Base-by-base conservation (phyloP, 225 moss, liverwort and hornwort genomes). In the Thuidium tamariscinum region DNA sequence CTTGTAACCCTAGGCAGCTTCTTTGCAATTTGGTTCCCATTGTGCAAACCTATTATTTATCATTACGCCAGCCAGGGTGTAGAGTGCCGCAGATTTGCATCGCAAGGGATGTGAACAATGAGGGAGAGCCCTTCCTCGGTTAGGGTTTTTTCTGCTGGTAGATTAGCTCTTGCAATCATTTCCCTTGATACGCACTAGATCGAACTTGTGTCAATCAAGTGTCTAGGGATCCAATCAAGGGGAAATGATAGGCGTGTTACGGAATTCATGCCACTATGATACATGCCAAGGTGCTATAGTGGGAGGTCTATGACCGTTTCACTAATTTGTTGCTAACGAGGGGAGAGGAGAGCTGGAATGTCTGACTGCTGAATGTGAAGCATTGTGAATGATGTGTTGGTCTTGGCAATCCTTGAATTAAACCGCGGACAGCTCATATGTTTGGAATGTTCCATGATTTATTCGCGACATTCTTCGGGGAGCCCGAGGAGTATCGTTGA, bases 101-200 rank as follows among this genome's bases (percentile, higher is more conserved):
- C 25, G 16, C 70, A 54, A 52, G 66, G 49, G 64, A 55, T 81
- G 65, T 72, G 41, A 48, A 41, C 44, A 71, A 60, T 66, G 55
- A 59, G 54, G 60, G 77, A 75, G 30, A 48, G 66, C 85, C 74
- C 16, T 48, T 75, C 83, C 74, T 82, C 46, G 61, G 67, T 92
- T 90, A 90, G 89, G 90, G 85, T 92, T 90, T 90, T 76, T 64
- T 84, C 41, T 34, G 57, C 65, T 86, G 74, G 73, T 72, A 74
- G 84, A 82, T 90, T 77, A 78, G 84, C 82, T 83, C 74, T 17
- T 89, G 68, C 85, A 72, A 73, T 74, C 36, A 74, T 68, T 23
- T 44, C 46, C 52, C 42, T 85, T 64, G 77, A 62, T 23, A 63
- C 44, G 55, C 63, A 46, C 19, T 62, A 34, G 81, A 69, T n/a